Conservation (phyloP, 768 basidiomycete genomes). For the Lyophyllum atratum region DNA sequence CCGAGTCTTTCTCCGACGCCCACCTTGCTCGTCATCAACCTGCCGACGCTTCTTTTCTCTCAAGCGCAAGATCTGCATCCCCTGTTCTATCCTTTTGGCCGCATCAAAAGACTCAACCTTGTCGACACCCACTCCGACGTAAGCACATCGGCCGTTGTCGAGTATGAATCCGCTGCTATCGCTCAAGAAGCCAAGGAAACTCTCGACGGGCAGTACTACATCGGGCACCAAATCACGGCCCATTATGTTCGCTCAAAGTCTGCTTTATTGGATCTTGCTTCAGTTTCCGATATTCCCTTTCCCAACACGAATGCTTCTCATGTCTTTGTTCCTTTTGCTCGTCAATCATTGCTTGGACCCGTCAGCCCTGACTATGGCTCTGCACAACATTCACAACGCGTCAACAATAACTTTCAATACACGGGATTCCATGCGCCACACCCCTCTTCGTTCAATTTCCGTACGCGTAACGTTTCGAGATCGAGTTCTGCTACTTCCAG, state of each 20-base stretch:
- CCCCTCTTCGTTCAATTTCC: constrained; percentile 12
- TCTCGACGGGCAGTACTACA: constrained; percentile 65
- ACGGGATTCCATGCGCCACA: constrained; percentile 17
- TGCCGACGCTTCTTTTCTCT: constrained; percentile 69
- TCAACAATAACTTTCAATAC: constrained; percentile 10
- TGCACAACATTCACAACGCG: constrained; percentile 10
- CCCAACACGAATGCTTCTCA: constrained; percentile 14
- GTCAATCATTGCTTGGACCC: constrained; percentile 17
- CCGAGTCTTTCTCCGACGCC: constrained; percentile 43
- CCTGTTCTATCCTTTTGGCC: constrained; percentile 73
- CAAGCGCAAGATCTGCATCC: constrained; percentile 68
- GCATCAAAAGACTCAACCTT: constrained; percentile 63
- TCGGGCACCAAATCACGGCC: constrained; percentile 39
- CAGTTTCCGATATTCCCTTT: constrained; percentile 12
- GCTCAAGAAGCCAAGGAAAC: constrained; percentile 67
- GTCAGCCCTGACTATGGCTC: constrained; percentile 10
- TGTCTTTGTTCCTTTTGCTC: constrained; percentile 16
- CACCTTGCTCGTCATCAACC: constrained; percentile 61
- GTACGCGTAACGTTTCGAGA: constrained; percentile 7
- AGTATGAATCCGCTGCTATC: constrained; percentile 53
- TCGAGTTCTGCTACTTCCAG: constrained; percentile 12
- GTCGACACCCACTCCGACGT: constrained; percentile 38
- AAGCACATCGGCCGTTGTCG: constrained; percentile 60
- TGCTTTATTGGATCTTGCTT: constrained; percentile 21
- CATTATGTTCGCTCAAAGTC: constrained; percentile 31